phyloP scores from a whole-genome alignment of 2,329 filamentous ascomycete genomes.

The Paraconiothyrium brasiliense region DNA sequence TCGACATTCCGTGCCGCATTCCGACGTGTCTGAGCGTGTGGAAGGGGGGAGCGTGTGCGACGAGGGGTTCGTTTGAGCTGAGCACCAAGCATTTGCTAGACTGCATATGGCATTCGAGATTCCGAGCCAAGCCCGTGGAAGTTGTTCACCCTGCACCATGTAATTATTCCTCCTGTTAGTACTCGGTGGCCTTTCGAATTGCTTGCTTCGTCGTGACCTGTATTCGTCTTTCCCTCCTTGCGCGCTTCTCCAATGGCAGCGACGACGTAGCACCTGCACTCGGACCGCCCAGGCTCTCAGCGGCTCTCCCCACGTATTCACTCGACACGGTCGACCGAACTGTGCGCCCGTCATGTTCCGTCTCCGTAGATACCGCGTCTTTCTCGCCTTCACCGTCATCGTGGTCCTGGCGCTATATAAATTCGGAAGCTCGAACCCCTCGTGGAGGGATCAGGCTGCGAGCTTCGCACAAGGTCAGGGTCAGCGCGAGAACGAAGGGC shows the following conservation, averaged over 20 bases:
- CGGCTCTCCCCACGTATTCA: slow-evolving; percentile 18
- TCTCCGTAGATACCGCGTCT: slow-evolving; percentile 69
- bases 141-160: slow-evolving; percentile 16
- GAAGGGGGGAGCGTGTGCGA: slow-evolving; percentile 2
- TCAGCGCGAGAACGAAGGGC: slow-evolving; percentile 28
- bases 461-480: slow-evolving; percentile 27
- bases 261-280: slow-evolving; percentile 20
- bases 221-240: slow-evolving; percentile 18
- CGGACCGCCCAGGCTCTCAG: neutral
- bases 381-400: slow-evolving; percentile 65
- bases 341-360: slow-evolving; percentile 60
- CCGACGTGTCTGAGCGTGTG: neutral
- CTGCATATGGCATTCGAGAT: slow-evolving; percentile 6
- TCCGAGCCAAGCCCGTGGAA: slow-evolving; percentile 25
- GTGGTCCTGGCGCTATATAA: slow-evolving; percentile 65
- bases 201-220: neutral
- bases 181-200: slow-evolving; percentile 13
- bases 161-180: slow-evolving; percentile 18
- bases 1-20: neutral
- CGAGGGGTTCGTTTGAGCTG: slow-evolving; percentile 11
- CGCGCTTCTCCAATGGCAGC: slow-evolving; percentile 30
- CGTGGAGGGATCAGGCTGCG: slow-evolving; percentile 43
- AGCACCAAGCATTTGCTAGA: slow-evolving; percentile 13
- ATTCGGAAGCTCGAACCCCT: slow-evolving; percentile 58
- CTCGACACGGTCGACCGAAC: slow-evolving; percentile 20